phyloP scores from a whole-genome alignment of 768 basidiomycete genomes.

The Tulasnella calospora region DNA sequence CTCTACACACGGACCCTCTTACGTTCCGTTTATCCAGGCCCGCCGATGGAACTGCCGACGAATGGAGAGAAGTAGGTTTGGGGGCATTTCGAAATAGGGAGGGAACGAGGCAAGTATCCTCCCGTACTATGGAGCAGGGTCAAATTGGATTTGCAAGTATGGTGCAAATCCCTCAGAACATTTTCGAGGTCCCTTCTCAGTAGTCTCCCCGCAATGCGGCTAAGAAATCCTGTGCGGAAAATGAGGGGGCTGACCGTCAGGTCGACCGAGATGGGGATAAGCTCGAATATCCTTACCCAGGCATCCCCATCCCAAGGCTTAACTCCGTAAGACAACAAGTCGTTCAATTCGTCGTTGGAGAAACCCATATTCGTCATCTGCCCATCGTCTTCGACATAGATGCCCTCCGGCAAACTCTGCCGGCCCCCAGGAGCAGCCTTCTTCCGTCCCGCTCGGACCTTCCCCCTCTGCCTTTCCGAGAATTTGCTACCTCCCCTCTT shows the following conservation, averaged over 20 bases:
- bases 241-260: neutral
- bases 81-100: neutral
- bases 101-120: neutral
- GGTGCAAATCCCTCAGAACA: neutral
- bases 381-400: neutral
- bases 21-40: neutral
- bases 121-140: neutral
- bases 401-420: neutral
- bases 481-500: neutral
- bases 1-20: neutral
- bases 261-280: neutral
- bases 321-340: constrained; percentile 40
- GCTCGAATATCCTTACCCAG: constrained; percentile 33
- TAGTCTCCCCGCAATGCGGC: neutral
- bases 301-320: constrained; percentile 48
- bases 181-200: neutral
- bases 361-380: constrained; percentile 36
- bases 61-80: neutral
- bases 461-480: neutral
- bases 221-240: neutral
- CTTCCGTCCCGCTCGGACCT: neutral
- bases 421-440: neutral
- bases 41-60: neutral
- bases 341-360: constrained; percentile 37
- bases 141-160: neutral